Conservation (phyloP, 2,329 filamentous ascomycete genomes). For the Penicillium hesseltinei region DNA sequence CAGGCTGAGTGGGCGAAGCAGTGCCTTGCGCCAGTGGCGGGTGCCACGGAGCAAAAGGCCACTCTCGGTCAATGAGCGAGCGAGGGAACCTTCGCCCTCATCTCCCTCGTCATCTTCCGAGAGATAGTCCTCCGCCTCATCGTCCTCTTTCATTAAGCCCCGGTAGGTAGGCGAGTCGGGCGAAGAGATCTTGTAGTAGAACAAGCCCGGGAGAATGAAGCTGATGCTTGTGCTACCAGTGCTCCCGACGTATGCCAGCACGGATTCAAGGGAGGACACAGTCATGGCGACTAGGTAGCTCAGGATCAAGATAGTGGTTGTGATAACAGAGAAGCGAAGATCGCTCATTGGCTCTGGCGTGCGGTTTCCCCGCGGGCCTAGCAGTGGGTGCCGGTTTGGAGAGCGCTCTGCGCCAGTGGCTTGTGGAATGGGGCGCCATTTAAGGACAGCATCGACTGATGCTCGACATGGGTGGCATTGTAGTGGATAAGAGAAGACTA, state of each 20-base stretch:
- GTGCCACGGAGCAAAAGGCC: conserved; percentile 60
- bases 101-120: conserved; percentile 39
- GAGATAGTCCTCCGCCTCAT: conserved; percentile 62
- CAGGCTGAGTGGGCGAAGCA: conserved; percentile 70
- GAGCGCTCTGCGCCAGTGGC: conserved; percentile 42
- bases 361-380: conserved; percentile 40
- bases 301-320: conserved; percentile 77
- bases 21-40: conserved; percentile 62
- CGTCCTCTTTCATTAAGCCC: conserved; percentile 83
- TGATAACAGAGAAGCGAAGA: conserved; percentile 82
- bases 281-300: conserved; percentile 89
- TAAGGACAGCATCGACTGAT: conserved; percentile 89
- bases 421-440: conserved; percentile 68
- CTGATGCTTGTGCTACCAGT: conserved; percentile 95
- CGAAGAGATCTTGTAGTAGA: conserved; percentile 97
- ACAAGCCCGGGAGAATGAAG: conserved; percentile 92
- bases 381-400: conserved; percentile 45
- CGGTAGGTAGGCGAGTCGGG: conserved; percentile 86
- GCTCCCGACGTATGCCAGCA: conserved; percentile 91
- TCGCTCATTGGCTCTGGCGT: conserved; percentile 72
- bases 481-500: conserved; percentile 93
- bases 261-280: conserved; percentile 82
- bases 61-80: conserved; percentile 53
- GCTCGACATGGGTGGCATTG: conserved; percentile 95
- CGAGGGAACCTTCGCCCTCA: conserved; percentile 37